Evolutionary conservation across 2,329 filamentous ascomycete genomes (phyloP).

Genomic region (Sphaceloma murrayae): DNA sequence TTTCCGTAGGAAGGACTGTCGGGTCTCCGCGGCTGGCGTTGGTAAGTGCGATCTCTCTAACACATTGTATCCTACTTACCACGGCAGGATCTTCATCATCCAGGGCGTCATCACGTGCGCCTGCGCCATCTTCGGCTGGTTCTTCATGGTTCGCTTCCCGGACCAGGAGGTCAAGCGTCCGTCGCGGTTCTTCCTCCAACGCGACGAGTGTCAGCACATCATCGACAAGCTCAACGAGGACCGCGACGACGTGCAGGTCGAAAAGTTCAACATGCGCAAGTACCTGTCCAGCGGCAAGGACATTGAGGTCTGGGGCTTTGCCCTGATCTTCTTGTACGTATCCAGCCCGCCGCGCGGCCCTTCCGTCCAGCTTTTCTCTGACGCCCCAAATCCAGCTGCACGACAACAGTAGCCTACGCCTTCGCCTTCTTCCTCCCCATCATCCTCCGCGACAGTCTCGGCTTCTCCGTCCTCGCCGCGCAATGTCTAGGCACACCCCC

Average conservation of each 20-base stretch:
- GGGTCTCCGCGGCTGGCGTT: slow-evolving; percentile 35
- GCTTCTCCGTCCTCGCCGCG: slow-evolving; percentile 52
- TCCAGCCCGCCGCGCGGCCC: too few relatives aligned
- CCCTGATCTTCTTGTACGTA: slow-evolving; percentile 36
- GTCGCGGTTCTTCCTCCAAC: slow-evolving; percentile 39
- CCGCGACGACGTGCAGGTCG: slow-evolving; percentile 42
- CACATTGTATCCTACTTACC: slow-evolving; percentile 26
- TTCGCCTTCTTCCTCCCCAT: slow-evolving; percentile 72
- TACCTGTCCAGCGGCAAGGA: slow-evolving; percentile 36
- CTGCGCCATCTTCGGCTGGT: slow-evolving; percentile 33
- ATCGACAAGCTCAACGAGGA: slow-evolving; percentile 45
- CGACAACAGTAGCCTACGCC: slow-evolving; percentile 46
- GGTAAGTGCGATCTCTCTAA: slow-evolving; percentile 20
- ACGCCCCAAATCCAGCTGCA: slow-evolving; percentile 44
- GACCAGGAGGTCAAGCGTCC: slow-evolving; percentile 37
- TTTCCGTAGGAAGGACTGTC: slow-evolving; percentile 36
- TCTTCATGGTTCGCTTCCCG: slow-evolving; percentile 39
- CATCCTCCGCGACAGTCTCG: slow-evolving; percentile 55
- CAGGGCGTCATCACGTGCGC: slow-evolving; percentile 35
- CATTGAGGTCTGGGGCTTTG: slow-evolving; percentile 46
- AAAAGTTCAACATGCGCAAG: slow-evolving; percentile 37
- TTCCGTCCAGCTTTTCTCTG: too few relatives aligned
- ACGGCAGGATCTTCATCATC: slow-evolving; percentile 36
- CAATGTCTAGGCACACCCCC: slow-evolving; percentile 66
- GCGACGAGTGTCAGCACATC: slow-evolving; percentile 40